Evolutionary conservation across 352 stramenopile species (phyloP).

Genomic region (Pythium oligandrum): DNA sequence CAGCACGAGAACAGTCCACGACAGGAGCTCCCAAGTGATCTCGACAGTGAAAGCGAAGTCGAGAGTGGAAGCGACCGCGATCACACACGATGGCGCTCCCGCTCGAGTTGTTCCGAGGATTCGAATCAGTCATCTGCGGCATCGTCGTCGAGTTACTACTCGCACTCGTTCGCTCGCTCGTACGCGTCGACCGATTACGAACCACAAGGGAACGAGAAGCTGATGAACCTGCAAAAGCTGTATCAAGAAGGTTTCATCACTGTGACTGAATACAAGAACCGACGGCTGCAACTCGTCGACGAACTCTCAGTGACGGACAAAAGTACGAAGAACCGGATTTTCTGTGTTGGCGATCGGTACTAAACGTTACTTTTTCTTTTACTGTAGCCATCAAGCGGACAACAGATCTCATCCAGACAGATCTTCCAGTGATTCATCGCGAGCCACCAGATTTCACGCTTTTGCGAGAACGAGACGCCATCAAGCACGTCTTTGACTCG

Average conservation of each 20-base stretch:
- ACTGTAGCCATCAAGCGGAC: conserved; percentile 51
- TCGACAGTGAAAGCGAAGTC: conserved; percentile 10
- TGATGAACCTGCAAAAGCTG: conserved; percentile 65
- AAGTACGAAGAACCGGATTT: conserved; percentile 22
- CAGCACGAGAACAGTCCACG: conserved; percentile 7
- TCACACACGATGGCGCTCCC: conserved; percentile 2
- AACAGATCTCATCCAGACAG: conserved; percentile 46
- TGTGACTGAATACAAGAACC: conserved; percentile 73
- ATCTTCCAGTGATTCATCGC: conserved; percentile 54
- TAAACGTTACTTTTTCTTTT: conserved; percentile 1
- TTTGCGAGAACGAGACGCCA: conserved; percentile 57
- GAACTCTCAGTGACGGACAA: conserved; percentile 47
- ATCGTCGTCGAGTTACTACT: conserved; percentile 12
- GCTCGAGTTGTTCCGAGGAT: conserved; percentile 8
- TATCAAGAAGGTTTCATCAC: conserved; percentile 81
- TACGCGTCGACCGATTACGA: conserved; percentile 18
- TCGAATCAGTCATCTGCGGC: conserved; percentile 9
- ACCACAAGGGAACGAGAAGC: conserved; percentile 47
- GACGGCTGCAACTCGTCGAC: conserved; percentile 57
- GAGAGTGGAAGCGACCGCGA: neutral
- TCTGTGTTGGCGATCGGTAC: neutral
- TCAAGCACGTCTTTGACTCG: conserved; percentile 80
- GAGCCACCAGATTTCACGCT: conserved; percentile 59
- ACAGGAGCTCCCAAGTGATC: conserved; percentile 1
- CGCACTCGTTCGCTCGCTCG: conserved; percentile 10